A percentile compares a stretch with the other conserved stretches of the same genome.
These are phyloP conservation scores for Diaporthe ampelina DNA, from an alignment of 2,329 filamentous ascomycete species.

Conservation along the genomic window DNA sequence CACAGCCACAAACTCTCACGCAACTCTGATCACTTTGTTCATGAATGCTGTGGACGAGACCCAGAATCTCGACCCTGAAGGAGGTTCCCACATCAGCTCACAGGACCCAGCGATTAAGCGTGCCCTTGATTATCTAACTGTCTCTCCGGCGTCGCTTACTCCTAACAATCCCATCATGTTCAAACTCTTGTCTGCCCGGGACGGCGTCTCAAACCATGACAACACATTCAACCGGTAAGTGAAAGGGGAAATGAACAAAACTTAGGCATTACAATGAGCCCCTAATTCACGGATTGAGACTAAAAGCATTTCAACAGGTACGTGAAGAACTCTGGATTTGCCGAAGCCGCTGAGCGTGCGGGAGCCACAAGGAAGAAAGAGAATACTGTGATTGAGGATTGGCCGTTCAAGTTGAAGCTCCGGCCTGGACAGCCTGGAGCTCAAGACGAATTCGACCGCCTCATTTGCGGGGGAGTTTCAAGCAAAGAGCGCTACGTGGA, in stretches of 20 bases:
- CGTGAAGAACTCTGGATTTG: neutral
- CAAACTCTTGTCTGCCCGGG: neutral
- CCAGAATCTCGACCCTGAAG: neutral
- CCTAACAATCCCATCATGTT: neutral
- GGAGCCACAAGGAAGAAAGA: neutral
- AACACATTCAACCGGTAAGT: neutral
- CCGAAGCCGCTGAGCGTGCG: neutral
- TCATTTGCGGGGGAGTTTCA: neutral
- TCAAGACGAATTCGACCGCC: constrained; percentile 5
- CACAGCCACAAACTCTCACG: neutral
- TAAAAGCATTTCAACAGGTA: neutral
- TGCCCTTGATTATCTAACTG: neutral
- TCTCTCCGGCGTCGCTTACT: neutral
- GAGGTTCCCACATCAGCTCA: fast-evolving
- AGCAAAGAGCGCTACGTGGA: constrained; percentile 10
- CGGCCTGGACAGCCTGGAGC: neutral
- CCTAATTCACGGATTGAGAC: neutral
- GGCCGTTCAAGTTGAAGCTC: constrained; percentile 11
- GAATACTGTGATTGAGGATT: constrained; percentile 16
- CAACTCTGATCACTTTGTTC: constrained; percentile 23
- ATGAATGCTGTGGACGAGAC: neutral
- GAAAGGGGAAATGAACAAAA: neutral
- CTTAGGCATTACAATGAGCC: neutral
- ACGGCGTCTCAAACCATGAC: neutral
- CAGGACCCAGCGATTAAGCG: neutral